Evolutionary conservation across 257 asterid genomes (phyloP).

Genomic region (Lavandula angustifolia): DNA sequence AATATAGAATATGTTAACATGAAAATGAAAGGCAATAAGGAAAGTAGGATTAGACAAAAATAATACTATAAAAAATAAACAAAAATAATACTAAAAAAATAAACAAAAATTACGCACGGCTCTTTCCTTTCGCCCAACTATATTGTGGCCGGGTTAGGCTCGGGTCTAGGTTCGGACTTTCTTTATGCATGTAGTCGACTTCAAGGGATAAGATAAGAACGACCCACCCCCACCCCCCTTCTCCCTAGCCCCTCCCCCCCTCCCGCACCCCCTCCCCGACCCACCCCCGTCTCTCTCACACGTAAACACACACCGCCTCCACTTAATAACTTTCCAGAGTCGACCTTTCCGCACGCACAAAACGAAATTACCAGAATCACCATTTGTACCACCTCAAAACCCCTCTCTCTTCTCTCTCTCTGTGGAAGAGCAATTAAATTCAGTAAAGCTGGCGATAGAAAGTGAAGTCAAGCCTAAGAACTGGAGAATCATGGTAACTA

Average conservation of each 20-base stretch:
- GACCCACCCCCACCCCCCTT: background rate
- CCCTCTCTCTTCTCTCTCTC: background rate
- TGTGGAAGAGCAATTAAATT: background rate
- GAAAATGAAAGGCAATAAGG: too few species aligned
- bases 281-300: constrained; percentile 11
- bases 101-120: too few species aligned
- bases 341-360: constrained; percentile 31
- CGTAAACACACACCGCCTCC: constrained; percentile 45
- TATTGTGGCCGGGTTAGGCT: too few species aligned
- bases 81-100: too few species aligned
- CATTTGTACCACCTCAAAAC: background rate
- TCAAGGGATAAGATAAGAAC: constrained; percentile 79
- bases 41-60: too few species aligned
- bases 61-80: too few species aligned
- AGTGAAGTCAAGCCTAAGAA: constrained; percentile 61
- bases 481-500: constrained; percentile 67
- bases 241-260: too few species aligned
- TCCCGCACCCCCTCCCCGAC: too few species aligned
- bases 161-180: constrained; percentile 36
- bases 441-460: constrained; percentile 73
- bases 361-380: background rate
- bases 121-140: too few species aligned
- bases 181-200: constrained; percentile 35
- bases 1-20: too few species aligned
- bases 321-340: constrained; percentile 37